Conservation (phyloP, 129 eudicot species). For the Centaurea solstitialis region DNA sequence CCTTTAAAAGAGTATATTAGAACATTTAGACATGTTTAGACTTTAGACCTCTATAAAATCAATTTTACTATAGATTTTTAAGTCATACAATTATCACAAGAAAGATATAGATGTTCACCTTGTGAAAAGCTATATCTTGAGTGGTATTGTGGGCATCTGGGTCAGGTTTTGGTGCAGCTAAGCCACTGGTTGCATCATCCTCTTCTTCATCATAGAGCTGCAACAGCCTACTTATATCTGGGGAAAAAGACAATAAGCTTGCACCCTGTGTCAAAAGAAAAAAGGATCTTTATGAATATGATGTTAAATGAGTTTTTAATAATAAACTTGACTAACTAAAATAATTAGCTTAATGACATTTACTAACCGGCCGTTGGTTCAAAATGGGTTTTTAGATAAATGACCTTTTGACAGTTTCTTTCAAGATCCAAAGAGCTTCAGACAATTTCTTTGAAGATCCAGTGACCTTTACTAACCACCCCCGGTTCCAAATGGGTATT, state of each 20-base stretch:
- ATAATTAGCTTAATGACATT: neutral
- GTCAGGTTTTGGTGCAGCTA: slow-evolving; percentile 62
- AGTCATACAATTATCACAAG: neutral
- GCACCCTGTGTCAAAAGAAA: slow-evolving; percentile 41
- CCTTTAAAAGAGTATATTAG: neutral
- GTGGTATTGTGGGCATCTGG: slow-evolving; percentile 42
- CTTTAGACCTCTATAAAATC: neutral
- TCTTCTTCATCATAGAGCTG: slow-evolving; percentile 67
- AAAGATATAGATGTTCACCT: slow-evolving; percentile 27
- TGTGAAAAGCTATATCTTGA: slow-evolving; percentile 25
- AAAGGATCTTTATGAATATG: neutral
- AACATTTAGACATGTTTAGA: neutral
- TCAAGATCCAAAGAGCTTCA: no score
- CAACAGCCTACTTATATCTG: slow-evolving; percentile 58
- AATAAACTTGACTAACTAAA: neutral
- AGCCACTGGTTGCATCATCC: slow-evolving; percentile 77
- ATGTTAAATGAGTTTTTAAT: neutral
- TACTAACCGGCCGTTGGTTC: neutral
- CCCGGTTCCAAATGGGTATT: neutral
- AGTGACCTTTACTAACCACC: neutral
- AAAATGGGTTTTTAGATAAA: neutral
- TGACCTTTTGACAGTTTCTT: no score
- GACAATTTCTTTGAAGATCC: no score
- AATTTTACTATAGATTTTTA: neutral
- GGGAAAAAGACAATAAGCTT: slow-evolving; percentile 50